These are phyloP conservation scores for Lathyrus oleraceus DNA, from an alignment of 306 rosid species.

Conservation along the genomic window DNA sequence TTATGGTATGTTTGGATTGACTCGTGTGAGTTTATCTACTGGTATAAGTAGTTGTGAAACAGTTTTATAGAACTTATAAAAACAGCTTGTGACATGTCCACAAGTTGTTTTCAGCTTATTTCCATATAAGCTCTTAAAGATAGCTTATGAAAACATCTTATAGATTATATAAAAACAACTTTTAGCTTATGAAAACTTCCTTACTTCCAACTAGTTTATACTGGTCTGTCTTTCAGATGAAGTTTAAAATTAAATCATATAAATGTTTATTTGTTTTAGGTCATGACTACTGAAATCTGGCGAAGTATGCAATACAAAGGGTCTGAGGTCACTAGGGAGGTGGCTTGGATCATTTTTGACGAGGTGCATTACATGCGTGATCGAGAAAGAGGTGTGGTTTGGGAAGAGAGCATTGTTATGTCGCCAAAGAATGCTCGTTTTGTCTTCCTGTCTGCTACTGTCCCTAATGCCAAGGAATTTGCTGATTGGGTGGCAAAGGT, in stretches of 20 bases:
- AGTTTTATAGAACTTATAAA: neutral
- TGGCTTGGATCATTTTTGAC: constrained; percentile 93
- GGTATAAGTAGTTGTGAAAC: neutral
- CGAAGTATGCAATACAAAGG: constrained; percentile 99
- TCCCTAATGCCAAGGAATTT: constrained; percentile 93
- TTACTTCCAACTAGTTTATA: neutral
- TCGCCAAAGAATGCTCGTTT: constrained; percentile 88
- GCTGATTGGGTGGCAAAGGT: constrained; percentile 99
- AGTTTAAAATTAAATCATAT: neutral
- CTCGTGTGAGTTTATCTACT: neutral
- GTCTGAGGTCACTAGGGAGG: constrained; percentile 84
- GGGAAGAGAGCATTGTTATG: constrained; percentile 99
- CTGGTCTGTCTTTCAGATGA: neutral
- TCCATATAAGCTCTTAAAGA: neutral
- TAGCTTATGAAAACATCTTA: neutral
- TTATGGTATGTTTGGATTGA: neutral
- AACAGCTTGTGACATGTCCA: neutral
- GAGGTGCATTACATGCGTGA: constrained; percentile 99
- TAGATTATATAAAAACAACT: neutral
- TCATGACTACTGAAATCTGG: constrained; percentile 97
- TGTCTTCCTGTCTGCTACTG: constrained; percentile 93
- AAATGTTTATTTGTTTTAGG: constrained; percentile 44
- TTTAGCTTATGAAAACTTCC: neutral
- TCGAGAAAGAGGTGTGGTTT: constrained; percentile 93
- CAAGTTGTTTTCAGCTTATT: neutral